Evolutionary conservation across 495 filamentous ascomycete species (phyloP), one percentile per base, ranked within the genome.

Genomic region (Stereocaulon alpinum): DNA sequence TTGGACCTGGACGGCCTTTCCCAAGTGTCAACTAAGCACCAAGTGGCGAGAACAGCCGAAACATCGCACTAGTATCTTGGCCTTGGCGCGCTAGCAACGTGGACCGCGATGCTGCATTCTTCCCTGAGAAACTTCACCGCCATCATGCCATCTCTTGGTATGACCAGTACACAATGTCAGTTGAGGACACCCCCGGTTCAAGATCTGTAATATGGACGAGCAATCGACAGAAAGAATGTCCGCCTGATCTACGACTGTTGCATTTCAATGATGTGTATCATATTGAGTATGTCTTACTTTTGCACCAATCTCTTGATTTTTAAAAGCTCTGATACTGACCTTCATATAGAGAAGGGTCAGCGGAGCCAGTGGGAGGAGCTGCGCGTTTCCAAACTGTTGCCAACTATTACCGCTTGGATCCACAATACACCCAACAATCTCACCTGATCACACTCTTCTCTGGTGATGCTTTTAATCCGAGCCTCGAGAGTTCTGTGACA

Each of bases 201-300:
- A 29, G 41, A 15, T 29, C 40, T 37, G 30, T 60, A 6, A 60
- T 40, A 37, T 54, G 58, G 58, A 20, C 22, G 7, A 54, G 49
- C 15, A 40, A 47, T 41, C n/a, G 49, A n/a, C 3, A 44, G 54
- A 40, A 40, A 18, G 22, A 60, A 32, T 24, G 49, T 34, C 68
- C 80, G 30, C 88, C 88, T 18, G 86, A 87, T 71, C 73, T 95
- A 29, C 82, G 91, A 30, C 68, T 96, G 32, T 73, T 95, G 50
- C 91, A 96, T 74, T 96, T 84, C 75, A 96, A 96, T 71, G 90
- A 96, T 71, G 88, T 87, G 54, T 96, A 95, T 70, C 91, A 96
- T 62, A 80, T 95, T 51, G 88, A 93, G 76, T 80, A 73, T 60
- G 73, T 67, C 3, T 24, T 56, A 10, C 15, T 41, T 15, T 40